phyloP scores from a whole-genome alignment of 176 grass and related monocot genomes.

The Tuctoria greenei region DNA sequence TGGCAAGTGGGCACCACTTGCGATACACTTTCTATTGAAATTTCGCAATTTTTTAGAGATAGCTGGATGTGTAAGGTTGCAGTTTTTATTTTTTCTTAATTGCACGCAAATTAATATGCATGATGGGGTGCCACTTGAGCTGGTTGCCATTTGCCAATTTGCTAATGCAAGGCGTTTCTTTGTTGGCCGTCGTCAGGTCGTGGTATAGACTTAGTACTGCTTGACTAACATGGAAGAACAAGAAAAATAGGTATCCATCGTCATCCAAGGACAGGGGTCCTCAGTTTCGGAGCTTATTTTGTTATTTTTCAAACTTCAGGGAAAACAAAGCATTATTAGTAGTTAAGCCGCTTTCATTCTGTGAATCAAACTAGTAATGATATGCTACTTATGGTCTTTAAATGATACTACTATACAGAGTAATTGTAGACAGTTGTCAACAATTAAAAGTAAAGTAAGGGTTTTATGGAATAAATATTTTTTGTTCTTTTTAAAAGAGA shows the following conservation, averaged over 20 bases:
- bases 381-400: neutral
- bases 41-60: neutral
- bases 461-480: neutral
- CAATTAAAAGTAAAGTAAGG: neutral
- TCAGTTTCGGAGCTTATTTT: neutral
- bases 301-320: neutral
- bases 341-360: neutral
- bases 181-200: neutral
- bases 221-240: slow-evolving; percentile 4
- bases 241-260: slow-evolving; percentile 14
- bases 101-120: neutral
- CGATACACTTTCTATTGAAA: neutral
- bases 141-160: neutral
- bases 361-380: neutral
- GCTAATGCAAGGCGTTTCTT: neutral
- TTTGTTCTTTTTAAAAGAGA: too few relatives aligned
- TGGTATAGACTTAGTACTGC: neutral
- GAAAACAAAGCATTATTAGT: neutral
- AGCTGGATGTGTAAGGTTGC: neutral
- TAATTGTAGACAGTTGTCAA: neutral
- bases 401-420: neutral
- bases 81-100: neutral
- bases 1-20: slow-evolving; percentile 29
- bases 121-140: neutral
- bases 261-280: slow-evolving; percentile 7